Evolutionary conservation across 352 stramenopile genomes (phyloP), one percentile per base, ranked within the genome.

Genomic region (Globisporangium abappressorium): DNA sequence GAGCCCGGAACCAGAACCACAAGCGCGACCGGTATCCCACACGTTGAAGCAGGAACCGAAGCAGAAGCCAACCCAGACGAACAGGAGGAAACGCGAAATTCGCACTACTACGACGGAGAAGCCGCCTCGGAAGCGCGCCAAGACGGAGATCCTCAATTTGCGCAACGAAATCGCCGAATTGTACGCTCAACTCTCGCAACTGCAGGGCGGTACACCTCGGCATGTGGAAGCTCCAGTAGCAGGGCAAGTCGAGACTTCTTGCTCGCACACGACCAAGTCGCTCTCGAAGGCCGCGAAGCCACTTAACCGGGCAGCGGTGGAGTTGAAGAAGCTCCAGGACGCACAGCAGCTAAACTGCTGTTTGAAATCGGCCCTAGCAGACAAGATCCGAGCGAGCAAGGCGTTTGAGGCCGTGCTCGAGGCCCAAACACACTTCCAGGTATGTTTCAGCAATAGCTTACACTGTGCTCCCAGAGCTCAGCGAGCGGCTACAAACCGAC

Each of bases 111-210:
- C 8, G 34, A 38, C 34, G 0, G 5, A 7, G 2, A 59, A 59
- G 28, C 54, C 34, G 54, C 54, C 54, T 14, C 26, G 54, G 15
- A 59, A 59, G 24, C 54, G 54, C 11, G 26, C 54, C 28, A 59
- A 59, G 28, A 59, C 28, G 26, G 54, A 59, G 18, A 59, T 59
- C 18, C 54, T 59, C 28, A 41, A 59, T 4, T 28, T 59, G 2
- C 28, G 33, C 14, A 43, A 20, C 28, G 22, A 59, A 26, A n/a
- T 59, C 28, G 28, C 28, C 15, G 54, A 38, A 28, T 18, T 59
- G 12, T 5, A 59, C 18, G 34, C 28, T 26, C 54, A 59, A 9
- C 28, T 43, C 7, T 12, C 28, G 2, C 28, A 59, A 12, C 15
- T 59, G 28, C 26, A 59, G 28, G 20, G 7, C 33, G 11, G 49